Base-by-base conservation (phyloP, 257 asterid species). In the Fraxinus cuspidata region DNA sequence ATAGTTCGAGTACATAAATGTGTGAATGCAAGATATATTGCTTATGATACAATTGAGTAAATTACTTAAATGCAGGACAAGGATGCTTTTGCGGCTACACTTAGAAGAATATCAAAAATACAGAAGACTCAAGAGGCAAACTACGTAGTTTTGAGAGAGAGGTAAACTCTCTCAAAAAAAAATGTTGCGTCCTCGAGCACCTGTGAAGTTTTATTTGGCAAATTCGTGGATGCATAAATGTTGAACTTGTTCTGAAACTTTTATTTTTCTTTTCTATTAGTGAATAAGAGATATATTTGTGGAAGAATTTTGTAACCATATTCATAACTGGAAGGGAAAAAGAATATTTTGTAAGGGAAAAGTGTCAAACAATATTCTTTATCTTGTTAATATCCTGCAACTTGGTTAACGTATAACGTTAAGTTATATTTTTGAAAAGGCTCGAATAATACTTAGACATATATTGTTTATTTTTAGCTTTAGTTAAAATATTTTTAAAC, bases 61-160 rank as follows among this genome's bases (percentile, higher is more conserved):
- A 21, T 53, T 70, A 65, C 80, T 81, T 29, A 49, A 71, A 58
- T 80, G 81, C 94, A 95, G 99, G 98, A 95, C 86, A 95, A 95
- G 92, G 86, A 82, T 81, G 91, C 94, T 12, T 95, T 95, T 78
- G 97, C 98, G 1, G 96, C 86, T 69, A 86, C 88, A 68, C 78
- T 95, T 83, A 90, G 94, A 80, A 87, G 87, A 83, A 95, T 95
- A 63, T 93, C 99, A 68, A 95, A 85, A 96, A 93, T 95, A 82
- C 92, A 88, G 83, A 95, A 89, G 87, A 89, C 92, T 5, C 75
- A 78, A 69, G 92, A 90, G 25, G 85, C 89, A 16, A 89, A 74
- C 82, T 91, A 77, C 9, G 96, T 95, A 2, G 97, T 95, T 27
- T 80, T 95, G 70, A 87, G 99, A 71, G 89, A 94, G 79, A 82